phyloP scores from a whole-genome alignment of 2,329 filamentous ascomycete species.

The Colletotrichum trifolii region DNA sequence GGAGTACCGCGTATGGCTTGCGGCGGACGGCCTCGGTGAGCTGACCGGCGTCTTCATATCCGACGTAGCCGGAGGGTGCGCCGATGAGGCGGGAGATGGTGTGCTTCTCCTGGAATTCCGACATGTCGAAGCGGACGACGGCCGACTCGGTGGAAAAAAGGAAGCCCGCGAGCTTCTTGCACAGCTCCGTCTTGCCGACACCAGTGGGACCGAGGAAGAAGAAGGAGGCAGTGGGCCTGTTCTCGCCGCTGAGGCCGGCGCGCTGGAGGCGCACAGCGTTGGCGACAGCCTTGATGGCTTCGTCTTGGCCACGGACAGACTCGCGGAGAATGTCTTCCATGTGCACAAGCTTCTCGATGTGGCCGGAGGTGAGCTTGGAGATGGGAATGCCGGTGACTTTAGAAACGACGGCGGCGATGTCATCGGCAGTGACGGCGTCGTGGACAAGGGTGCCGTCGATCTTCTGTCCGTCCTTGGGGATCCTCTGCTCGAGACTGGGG shows the following conservation, averaged over 20 bases:
- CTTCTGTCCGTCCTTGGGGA: conserved; percentile 78
- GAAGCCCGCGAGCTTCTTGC: conserved; percentile 94
- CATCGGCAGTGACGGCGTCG: conserved; percentile 93
- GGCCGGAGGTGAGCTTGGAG: conserved; percentile 89
- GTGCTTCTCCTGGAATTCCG: conserved; percentile 96
- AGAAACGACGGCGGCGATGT: conserved; percentile 93
- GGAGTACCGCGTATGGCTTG: conserved; percentile 92
- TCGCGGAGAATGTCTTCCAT: conserved; percentile 93
- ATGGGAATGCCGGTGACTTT: conserved; percentile 93
- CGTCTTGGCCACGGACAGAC: conserved; percentile 91
- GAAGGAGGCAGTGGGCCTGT: conserved; percentile 91
- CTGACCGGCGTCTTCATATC: conserved; percentile 96
- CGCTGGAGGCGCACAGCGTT: conserved; percentile 95
- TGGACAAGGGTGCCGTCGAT: conserved; percentile 76
- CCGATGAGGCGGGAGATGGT: conserved; percentile 94
- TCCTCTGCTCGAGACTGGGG: conserved; percentile 79
- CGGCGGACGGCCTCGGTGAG: conserved; percentile 93
- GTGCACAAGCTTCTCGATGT: conserved; percentile 92
- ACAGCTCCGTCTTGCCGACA: conserved; percentile 96
- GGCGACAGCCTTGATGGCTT: conserved; percentile 89
- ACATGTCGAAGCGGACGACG: conserved; percentile 96
- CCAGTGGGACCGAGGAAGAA: conserved; percentile 98
- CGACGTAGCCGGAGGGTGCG: conserved; percentile 92
- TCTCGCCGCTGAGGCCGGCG: conserved; percentile 90
- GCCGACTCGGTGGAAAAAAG: conserved; percentile 92